Conservation (phyloP, 2,329 filamentous ascomycete genomes). For the Nemania sp. region DNA sequence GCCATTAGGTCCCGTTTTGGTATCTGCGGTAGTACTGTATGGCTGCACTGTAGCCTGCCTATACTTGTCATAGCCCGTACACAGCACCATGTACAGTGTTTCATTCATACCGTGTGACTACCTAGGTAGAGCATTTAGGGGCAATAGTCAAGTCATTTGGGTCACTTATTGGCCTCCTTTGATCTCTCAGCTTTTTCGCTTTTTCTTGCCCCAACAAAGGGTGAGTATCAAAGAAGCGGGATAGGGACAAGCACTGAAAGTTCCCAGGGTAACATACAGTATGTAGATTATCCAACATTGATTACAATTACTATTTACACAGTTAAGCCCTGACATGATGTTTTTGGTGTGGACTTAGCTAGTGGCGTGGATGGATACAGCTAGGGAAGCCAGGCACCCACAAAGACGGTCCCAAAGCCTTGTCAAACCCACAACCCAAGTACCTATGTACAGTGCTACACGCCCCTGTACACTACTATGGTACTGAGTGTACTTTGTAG, state of each 20-base stretch:
- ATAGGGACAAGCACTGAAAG: slow-evolving; percentile 1
- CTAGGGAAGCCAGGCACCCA: slow-evolving; percentile 1
- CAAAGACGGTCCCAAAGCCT: neutral
- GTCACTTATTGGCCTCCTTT: neutral
- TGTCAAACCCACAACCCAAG: neutral
- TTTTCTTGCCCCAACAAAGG: neutral
- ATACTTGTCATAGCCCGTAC: neutral
- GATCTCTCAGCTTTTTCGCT: neutral
- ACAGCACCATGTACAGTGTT: neutral
- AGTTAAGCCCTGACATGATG: slow-evolving; percentile 7
- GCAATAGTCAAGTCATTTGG: neutral
- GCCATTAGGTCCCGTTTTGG: slow-evolving; percentile 27
- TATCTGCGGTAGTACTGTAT: neutral
- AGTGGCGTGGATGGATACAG: slow-evolving; percentile 3
- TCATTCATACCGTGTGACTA: neutral
- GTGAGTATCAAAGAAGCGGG: neutral
- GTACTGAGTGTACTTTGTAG: slow-evolving; percentile 21
- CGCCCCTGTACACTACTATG: neutral
- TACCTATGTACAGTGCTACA: slow-evolving; percentile 1
- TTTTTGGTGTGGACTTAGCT: neutral
- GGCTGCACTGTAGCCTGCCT: neutral
- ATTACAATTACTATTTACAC: neutral
- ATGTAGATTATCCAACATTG: neutral
- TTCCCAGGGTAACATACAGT: neutral
- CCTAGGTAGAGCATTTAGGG: neutral